phyloP scores from a whole-genome alignment of 768 basidiomycete genomes.

The Amanita pallidorosea region DNA sequence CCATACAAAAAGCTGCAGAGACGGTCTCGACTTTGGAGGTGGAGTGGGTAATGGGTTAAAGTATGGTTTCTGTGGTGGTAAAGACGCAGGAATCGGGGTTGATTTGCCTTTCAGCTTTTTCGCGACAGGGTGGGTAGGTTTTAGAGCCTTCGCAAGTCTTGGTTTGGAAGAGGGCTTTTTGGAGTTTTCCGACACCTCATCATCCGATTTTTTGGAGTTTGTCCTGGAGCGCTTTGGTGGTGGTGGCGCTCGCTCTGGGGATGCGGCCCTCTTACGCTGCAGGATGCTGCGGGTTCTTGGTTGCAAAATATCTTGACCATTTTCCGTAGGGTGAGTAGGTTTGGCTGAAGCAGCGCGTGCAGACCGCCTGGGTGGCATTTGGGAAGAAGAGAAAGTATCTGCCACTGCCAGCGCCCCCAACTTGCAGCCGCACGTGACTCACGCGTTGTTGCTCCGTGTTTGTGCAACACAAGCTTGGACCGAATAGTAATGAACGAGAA shows the following conservation, averaged over 20 bases:
- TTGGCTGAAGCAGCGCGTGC: conserved; percentile 40
- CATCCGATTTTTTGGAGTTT: conserved; percentile 33
- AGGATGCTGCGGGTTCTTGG: conserved; percentile 22
- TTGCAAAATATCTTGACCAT: conserved; percentile 16
- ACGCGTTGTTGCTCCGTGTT: conserved; percentile 27
- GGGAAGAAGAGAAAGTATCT: not conserved
- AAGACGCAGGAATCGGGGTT: conserved; percentile 17
- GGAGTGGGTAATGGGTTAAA: conserved; percentile 58
- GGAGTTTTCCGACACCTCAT: conserved; percentile 16
- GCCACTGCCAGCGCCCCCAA: conserved; percentile 5
- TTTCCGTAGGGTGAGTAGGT: conserved; percentile 22
- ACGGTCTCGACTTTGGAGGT: conserved; percentile 47
- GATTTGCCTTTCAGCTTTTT: conserved; percentile 11
- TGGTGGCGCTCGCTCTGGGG: conserved; percentile 36
- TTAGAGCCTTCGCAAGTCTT: conserved; percentile 5
- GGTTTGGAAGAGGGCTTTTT: conserved; percentile 11
- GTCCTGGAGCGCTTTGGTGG: conserved; percentile 39
- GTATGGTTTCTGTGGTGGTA: conserved; percentile 40
- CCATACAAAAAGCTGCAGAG: conserved; percentile 73
- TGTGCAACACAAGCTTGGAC: not conserved
- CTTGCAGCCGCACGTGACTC: conserved; percentile 23
- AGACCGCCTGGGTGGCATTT: conserved; percentile 40
- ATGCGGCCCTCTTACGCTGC: conserved; percentile 40
- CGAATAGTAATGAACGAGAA: not conserved
- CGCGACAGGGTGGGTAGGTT: conserved; percentile 2